Evolutionary conservation across 169 alveolate species (phyloP), one percentile per base, ranked within the genome.

Genomic region (Pseudocohnilembus persalinus): DNA sequence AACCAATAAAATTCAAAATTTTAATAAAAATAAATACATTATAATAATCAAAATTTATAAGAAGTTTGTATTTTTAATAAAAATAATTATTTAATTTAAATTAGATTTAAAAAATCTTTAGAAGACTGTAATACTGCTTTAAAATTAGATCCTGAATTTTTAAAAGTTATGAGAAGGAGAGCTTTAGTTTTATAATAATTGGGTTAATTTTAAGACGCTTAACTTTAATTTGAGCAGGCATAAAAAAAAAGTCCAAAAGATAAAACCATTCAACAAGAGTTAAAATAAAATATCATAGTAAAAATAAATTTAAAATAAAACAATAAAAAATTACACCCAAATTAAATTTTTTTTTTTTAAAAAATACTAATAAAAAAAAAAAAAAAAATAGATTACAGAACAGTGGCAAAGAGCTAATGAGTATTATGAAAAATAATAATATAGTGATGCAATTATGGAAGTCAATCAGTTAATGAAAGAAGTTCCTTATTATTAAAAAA

Each of bases 151-250:
- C 68, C 87, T 28, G 49, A 77, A 24, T 31, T 68, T 31, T 31
- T 82, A 30, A 87, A 87, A 78, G 73, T 82, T 77, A 33, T 64
- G 65, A 76, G 88, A 82, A 82, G 91, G 64, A 82, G 82, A 49
- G 91, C 84, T 0, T 31, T 87, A 20, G 77, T 80, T 28, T 65
- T 35, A 32, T 63, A 78, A 76, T 33, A 82, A 68, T 68, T 75
- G 33, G 81, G 81, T 29, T 25, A 73, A 4, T 82, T 82, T 26
- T 81, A 82, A 65, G 91, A 87, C 30, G 81, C 88, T 81, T 76
- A 81, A 65, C 28, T 20, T 72, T 34, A 76, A 11, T 29, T 82
- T 0, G 68, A 81, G 31, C 34, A 82, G 11, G 91, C 83, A n/a
- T 31, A 81, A 1, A 26, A 81, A 81, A 26, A 29, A 31, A 31